phyloP scores from a whole-genome alignment of 176 grass and related monocot species.

The Triticum turgidum region DNA sequence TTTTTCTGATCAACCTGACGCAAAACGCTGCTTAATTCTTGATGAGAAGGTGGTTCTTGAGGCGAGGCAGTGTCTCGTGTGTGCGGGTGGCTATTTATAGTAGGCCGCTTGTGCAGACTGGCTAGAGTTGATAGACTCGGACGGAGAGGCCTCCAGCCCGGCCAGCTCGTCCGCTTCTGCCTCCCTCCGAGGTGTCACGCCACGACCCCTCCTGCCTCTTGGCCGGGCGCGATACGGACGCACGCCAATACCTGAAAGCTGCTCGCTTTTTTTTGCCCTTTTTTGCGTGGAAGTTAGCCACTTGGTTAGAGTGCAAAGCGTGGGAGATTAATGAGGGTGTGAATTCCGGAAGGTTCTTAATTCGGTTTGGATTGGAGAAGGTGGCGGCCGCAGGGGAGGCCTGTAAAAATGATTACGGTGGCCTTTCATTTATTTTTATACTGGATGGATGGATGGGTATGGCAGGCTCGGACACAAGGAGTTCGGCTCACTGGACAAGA shows the following conservation, averaged over 20 bases:
- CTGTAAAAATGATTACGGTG: background rate
- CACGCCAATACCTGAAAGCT: background rate
- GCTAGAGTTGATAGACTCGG: background rate
- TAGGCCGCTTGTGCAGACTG: background rate
- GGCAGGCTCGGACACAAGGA: background rate
- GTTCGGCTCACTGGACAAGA: background rate
- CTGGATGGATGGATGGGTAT: background rate
- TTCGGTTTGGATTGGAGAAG: background rate
- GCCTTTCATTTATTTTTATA: background rate
- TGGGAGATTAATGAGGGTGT: background rate
- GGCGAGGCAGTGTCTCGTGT: background rate
- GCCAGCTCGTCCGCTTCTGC: background rate
- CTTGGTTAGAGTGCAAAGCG: too few relatives aligned
- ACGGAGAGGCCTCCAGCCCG: background rate
- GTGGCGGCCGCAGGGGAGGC: background rate
- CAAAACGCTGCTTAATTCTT: background rate
- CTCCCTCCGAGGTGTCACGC: background rate
- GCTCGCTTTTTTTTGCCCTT: too few relatives aligned
- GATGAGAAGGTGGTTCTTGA: background rate
- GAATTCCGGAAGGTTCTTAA: background rate
- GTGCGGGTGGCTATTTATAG: background rate
- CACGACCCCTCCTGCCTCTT: background rate
- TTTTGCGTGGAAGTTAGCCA: too few relatives aligned
- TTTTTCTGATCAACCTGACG: conserved; percentile 4
- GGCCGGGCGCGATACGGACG: background rate